phyloP scores from a whole-genome alignment of 2,329 filamentous ascomycete genomes.

The Pleurostoma richardsiae region DNA sequence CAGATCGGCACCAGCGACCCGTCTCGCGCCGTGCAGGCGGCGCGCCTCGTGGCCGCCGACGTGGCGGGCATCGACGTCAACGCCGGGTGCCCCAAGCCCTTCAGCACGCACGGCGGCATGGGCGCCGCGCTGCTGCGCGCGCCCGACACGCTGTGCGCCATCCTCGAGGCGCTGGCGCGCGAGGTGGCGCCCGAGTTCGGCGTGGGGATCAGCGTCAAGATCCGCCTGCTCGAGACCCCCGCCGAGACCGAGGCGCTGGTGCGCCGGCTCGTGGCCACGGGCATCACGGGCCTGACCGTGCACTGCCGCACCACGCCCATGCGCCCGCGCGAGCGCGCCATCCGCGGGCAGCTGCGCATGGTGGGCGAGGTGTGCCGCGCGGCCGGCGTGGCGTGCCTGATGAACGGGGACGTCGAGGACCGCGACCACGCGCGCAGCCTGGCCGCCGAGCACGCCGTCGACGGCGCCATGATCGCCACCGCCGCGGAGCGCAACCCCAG shows the following conservation, averaged over 20 bases:
- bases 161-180: constrained; percentile 75
- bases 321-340: constrained; percentile 83
- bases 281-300: constrained; percentile 86
- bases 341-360: constrained; percentile 82
- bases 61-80: constrained; percentile 96
- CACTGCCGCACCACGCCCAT: constrained; percentile 97
- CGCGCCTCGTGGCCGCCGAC: constrained; percentile 76
- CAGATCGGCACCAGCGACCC: constrained; percentile 88
- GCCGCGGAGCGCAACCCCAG: constrained; percentile 87
- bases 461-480: constrained; percentile 96
- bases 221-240: constrained; percentile 73
- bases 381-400: constrained; percentile 83
- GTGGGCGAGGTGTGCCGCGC: constrained; percentile 74
- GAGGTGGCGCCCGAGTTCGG: constrained; percentile 72
- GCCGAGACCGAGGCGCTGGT: constrained; percentile 76
- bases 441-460: constrained; percentile 74
- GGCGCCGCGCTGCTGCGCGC: constrained; percentile 84
- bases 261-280: constrained; percentile 71
- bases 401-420: constrained; percentile 87
- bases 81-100: constrained; percentile 96
- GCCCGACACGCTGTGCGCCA: constrained; percentile 77
- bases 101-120: constrained; percentile 92
- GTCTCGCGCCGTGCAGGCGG: constrained; percentile 76
- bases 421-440: constrained; percentile 68
- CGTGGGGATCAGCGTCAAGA: constrained; percentile 96